Evolutionary conservation across 768 basidiomycete genomes (phyloP).

Genomic region (Gymnopilus dilepis): DNA sequence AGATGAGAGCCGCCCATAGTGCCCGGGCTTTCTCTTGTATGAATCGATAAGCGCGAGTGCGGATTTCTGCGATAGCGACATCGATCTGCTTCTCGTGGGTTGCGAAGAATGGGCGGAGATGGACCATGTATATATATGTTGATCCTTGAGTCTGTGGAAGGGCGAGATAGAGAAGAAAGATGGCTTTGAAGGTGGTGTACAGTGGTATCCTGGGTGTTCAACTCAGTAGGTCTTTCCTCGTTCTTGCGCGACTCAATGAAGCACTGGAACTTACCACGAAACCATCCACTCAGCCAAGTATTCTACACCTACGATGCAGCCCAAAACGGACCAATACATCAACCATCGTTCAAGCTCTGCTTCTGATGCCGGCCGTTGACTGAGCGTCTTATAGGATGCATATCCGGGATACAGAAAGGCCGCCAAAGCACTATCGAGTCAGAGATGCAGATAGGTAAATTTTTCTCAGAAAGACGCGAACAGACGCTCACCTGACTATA

Average conservation of each 20-base stretch:
- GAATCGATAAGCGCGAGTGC: slow-evolving; percentile 62
- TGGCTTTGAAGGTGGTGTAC: slow-evolving; percentile 80
- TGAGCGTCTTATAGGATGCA: slow-evolving; percentile 94
- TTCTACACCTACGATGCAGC: slow-evolving; percentile 82
- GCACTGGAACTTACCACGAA: slow-evolving; percentile 66
- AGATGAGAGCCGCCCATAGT: slow-evolving; percentile 68
- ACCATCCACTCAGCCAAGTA: slow-evolving; percentile 87
- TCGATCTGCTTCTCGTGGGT: slow-evolving; percentile 88
- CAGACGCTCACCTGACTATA: slow-evolving; percentile 46
- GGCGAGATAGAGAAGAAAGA: slow-evolving; percentile 88
- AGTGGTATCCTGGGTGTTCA: slow-evolving; percentile 75
- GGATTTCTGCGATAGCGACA: slow-evolving; percentile 69
- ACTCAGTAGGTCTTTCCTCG: not conserved
- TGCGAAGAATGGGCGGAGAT: slow-evolving; percentile 84
- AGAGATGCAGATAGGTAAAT: not conserved
- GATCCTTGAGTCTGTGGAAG: slow-evolving; percentile 91
- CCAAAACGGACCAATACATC: slow-evolving; percentile 95
- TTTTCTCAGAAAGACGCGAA: slow-evolving; percentile 1
- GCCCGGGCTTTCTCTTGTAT: slow-evolving; percentile 66
- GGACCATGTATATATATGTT: slow-evolving; percentile 78
- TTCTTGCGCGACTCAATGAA: no score
- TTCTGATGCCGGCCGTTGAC: slow-evolving; percentile 84
- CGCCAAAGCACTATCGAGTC: slow-evolving; percentile 56
- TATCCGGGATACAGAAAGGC: slow-evolving; percentile 94
- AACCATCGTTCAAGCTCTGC: slow-evolving; percentile 91